Evolutionary conservation across 495 filamentous ascomycete species (phyloP).

Genomic region (Tuber aestivum): DNA sequence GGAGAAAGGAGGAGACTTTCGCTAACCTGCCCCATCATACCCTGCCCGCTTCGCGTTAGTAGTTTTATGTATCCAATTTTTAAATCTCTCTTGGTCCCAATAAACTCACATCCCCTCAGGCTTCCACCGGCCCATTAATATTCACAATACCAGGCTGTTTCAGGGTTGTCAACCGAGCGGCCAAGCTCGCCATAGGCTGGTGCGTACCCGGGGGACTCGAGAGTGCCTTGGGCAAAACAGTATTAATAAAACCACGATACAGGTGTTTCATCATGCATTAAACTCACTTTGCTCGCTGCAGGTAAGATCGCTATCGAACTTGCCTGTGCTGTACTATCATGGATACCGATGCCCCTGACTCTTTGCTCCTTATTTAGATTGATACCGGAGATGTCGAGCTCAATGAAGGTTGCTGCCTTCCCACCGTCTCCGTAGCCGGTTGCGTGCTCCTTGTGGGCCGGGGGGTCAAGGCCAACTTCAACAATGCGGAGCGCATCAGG

Average conservation of each 20-base stretch:
- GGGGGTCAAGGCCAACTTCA: constrained; percentile 86
- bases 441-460: constrained; percentile 93
- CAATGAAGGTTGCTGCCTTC: constrained; percentile 90
- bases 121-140: constrained; percentile 30
- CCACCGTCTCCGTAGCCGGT: constrained; percentile 72
- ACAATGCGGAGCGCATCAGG: constrained; percentile 72
- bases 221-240: constrained; percentile 6
- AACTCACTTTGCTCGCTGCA: constrained; percentile 80
- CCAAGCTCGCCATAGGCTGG: constrained; percentile 20
- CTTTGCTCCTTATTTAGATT: constrained; percentile 48
- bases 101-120: constrained; percentile 22
- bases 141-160: constrained; percentile 15
- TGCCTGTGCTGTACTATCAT: constrained; percentile 90
- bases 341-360: constrained; percentile 94
- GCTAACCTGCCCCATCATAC: not conserved
- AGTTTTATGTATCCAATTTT: not conserved
- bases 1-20: not conserved
- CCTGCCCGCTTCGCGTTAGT: not conserved
- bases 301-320: constrained; percentile 81
- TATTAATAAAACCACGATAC: not conserved
- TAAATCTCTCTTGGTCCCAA: not conserved
- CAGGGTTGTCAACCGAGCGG: not conserved
- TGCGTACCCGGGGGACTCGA: constrained; percentile 29
- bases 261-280: not conserved
- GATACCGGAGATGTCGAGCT: constrained; percentile 69